phyloP scores from a whole-genome alignment of 768 basidiomycete species.

The Cytidiella melzeri region DNA sequence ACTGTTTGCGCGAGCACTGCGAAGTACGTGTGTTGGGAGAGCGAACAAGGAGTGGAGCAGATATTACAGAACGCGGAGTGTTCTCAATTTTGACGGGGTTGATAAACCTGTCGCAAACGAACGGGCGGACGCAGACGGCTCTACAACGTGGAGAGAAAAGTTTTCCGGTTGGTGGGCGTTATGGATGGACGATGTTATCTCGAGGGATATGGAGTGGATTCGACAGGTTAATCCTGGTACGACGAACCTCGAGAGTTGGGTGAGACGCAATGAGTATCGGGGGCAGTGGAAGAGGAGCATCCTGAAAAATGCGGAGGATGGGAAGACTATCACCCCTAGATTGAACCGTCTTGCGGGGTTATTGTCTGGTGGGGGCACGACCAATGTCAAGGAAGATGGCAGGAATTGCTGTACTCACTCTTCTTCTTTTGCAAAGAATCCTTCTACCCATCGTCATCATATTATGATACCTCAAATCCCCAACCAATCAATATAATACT shows the following conservation, averaged over 20 bases:
- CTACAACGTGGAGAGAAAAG: constrained; percentile 21
- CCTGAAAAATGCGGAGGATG: constrained; percentile 20
- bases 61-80: no score
- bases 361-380: not conserved
- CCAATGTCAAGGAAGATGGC: not conserved
- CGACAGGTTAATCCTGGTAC: constrained; percentile 14
- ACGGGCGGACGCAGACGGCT: constrained; percentile 12
- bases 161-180: constrained; percentile 37
- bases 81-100: constrained; percentile 9
- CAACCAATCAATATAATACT: no score
- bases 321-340: constrained; percentile 12
- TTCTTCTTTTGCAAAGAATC: not conserved
- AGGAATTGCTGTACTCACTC: not conserved
- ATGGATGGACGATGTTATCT: constrained; percentile 21
- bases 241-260: constrained; percentile 35
- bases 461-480: no score
- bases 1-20: no score
- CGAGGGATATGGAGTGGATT: not conserved
- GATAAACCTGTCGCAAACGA: constrained; percentile 17
- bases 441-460: no score
- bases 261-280: constrained; percentile 29
- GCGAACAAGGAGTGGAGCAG: constrained; percentile 68
- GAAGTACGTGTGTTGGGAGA: no score
- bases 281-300: constrained; percentile 14
- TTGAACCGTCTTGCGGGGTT: not conserved